Conservation (phyloP, 2,329 filamentous ascomycete species). For the Diplodia corticola region DNA sequence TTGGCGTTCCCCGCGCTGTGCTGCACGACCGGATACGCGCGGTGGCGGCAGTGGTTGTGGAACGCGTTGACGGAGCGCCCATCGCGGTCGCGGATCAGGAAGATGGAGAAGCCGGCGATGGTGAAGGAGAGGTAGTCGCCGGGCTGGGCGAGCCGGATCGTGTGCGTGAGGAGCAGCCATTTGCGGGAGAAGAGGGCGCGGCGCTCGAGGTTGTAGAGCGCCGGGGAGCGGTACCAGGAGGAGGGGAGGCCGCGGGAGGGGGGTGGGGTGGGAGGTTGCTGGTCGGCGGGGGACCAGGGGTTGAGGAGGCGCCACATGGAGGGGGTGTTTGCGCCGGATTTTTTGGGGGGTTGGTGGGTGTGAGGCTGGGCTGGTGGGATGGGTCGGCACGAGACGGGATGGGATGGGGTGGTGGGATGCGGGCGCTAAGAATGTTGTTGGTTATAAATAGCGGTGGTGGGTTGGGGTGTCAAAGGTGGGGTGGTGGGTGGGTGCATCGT, state of each 20-base stretch:
- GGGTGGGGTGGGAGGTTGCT: conserved; percentile 22
- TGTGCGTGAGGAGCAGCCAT: conserved; percentile 59
- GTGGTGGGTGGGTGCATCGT: neutral
- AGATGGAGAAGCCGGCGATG: conserved; percentile 54
- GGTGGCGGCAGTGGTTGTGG: conserved; percentile 47
- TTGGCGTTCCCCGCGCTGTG: conserved; percentile 35
- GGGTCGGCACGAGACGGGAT: too few relatives aligned
- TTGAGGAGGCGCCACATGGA: neutral
- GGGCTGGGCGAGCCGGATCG: conserved; percentile 50
- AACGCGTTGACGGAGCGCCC: conserved; percentile 31
- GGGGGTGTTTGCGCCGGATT: too few relatives aligned
- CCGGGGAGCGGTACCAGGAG: conserved; percentile 55
- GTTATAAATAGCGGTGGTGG: neutral
- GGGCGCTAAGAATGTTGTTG: neutral
- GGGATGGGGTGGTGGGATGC: neutral
- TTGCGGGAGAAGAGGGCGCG: conserved; percentile 59
- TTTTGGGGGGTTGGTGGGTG: neutral
- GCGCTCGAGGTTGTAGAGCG: conserved; percentile 59
- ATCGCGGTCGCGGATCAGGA: conserved; percentile 20
- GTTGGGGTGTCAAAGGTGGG: neutral
- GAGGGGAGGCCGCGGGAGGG: conserved; percentile 49
- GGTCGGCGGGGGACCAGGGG: neutral
- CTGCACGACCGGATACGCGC: conserved; percentile 39
- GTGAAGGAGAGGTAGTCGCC: conserved; percentile 61
- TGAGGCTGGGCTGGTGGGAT: too few relatives aligned